Conservation (phyloP, 169 alveolate species). For the Eimeria acervulina region DNA sequence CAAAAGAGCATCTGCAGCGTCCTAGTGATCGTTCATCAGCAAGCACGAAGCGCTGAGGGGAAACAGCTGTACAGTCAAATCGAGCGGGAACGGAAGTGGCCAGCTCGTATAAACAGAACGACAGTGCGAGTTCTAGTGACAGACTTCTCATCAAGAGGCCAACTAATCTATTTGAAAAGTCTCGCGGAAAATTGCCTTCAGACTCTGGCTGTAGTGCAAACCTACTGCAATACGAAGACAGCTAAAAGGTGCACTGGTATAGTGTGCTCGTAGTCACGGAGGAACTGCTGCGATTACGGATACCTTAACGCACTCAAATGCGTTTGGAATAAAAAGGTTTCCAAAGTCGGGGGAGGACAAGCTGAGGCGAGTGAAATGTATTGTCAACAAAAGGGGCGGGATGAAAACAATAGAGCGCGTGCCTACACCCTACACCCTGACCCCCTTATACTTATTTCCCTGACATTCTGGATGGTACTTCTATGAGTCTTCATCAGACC, state of each 20-base stretch:
- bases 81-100: no score
- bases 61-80: no score
- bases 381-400: conserved; percentile 27
- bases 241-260: no score
- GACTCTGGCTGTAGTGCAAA: no score
- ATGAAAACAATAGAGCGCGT: background rate
- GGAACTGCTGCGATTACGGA: conserved; percentile 71
- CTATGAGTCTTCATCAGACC: background rate
- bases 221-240: background rate
- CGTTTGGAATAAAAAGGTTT: conserved; percentile 67
- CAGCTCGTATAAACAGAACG: no score
- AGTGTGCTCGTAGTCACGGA: background rate
- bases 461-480: background rate
- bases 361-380: conserved; percentile 30
- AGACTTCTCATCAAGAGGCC: no score
- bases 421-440: background rate
- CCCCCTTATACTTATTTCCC: background rate
- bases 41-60: no score
- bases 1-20: no score
- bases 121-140: no score
- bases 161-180: no score
- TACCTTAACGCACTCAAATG: conserved; percentile 63
- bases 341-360: conserved; percentile 52
- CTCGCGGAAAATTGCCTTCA: no score
- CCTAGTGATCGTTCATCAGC: no score